Evolutionary conservation across 2,329 filamentous ascomycete species (phyloP).

Genomic region (Neonectria ditissima): DNA sequence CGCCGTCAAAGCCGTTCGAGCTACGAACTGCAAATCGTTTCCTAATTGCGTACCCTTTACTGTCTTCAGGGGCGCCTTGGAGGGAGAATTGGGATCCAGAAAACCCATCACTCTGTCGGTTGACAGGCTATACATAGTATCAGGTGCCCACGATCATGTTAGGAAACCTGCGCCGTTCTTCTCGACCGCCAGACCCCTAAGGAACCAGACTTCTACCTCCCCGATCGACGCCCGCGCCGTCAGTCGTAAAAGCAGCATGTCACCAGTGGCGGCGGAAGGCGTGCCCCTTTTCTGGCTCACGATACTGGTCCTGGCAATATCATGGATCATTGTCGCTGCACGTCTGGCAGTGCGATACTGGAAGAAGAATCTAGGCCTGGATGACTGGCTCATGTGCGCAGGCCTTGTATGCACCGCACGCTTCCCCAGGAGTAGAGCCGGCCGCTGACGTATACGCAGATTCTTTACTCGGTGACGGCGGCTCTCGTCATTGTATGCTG

Average conservation of each 20-base stretch:
- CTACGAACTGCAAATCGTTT: background rate
- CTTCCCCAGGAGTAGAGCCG: background rate
- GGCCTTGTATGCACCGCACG: constrained; percentile 27
- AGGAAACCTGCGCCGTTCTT: background rate
- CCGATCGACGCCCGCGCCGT: background rate
- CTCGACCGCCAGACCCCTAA: background rate
- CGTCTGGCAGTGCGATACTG: constrained; percentile 30
- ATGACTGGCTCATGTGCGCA: constrained; percentile 39
- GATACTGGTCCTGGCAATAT: constrained; percentile 31
- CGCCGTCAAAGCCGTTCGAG: background rate
- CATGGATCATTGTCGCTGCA: constrained; percentile 24
- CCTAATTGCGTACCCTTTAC: background rate
- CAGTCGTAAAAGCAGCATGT: constrained; percentile 18
- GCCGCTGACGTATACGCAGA: background rate
- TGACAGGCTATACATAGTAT: background rate
- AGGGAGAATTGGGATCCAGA: background rate
- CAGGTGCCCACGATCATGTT: background rate
- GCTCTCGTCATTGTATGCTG: constrained; percentile 36
- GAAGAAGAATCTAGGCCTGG: constrained; percentile 34
- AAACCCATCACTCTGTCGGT: background rate
- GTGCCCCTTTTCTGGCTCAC: constrained; percentile 33
- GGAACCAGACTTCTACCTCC: background rate
- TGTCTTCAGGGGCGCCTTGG: background rate
- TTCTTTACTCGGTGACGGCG: constrained; percentile 31
- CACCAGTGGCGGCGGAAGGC: constrained; percentile 28